A percentile compares a stretch with the other conserved stretches of the same genome.
phyloP scores from a whole-genome alignment of 148 eudicot genomes.

The Rhododendron griersonianum region DNA sequence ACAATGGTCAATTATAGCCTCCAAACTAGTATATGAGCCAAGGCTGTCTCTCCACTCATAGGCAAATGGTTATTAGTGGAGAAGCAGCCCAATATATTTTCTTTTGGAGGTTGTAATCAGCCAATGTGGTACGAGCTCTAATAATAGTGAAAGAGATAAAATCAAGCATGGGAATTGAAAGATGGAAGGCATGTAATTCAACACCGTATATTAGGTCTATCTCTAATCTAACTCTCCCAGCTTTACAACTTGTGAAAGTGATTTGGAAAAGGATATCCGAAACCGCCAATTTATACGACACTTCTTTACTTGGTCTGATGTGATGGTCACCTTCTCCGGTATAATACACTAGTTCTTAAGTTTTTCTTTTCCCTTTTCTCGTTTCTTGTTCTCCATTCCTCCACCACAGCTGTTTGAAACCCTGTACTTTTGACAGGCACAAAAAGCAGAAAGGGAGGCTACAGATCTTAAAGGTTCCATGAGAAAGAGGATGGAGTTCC shows the following conservation, averaged over 20 bases:
- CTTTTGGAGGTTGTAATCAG: neutral
- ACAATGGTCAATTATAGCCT: neutral
- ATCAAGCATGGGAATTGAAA: neutral
- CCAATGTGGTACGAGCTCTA: neutral
- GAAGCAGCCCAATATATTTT: neutral
- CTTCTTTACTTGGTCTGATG: neutral
- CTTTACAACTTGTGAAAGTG: neutral
- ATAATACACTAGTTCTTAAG: neutral
- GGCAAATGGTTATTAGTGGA: neutral
- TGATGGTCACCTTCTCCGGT: neutral
- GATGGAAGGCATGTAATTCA: neutral
- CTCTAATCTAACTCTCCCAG: neutral
- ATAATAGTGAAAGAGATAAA: neutral
- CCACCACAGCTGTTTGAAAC: neutral
- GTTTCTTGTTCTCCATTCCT: neutral
- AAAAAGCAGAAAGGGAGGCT: conserved; percentile 41
- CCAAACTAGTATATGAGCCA: neutral
- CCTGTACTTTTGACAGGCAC: neutral
- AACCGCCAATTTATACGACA: neutral
- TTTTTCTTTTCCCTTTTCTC: neutral
- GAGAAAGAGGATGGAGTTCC: conserved; percentile 95
- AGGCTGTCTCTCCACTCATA: neutral
- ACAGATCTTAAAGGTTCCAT: conserved; percentile 82
- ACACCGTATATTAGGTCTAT: neutral
- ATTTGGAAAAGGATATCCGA: neutral